Percentiles rank a stretch among this genome's conserved stretches.
These are phyloP conservation scores for Kuraishia hungarica DNA, from an alignment of 805 yeast species.

Conservation along the genomic window DNA sequence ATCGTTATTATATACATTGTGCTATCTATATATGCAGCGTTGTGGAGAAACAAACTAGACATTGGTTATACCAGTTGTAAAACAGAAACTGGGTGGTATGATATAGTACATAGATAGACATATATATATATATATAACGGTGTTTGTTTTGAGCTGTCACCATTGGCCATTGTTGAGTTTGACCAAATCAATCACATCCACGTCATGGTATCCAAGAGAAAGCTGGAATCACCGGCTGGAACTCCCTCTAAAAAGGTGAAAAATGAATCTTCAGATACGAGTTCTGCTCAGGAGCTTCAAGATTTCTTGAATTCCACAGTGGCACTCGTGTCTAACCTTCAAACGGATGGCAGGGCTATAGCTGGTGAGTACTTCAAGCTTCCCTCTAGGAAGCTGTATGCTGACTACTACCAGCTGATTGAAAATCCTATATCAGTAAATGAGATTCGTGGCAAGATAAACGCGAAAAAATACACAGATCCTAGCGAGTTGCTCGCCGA, in stretches of 20 bases:
- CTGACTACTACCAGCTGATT: slow-evolving; percentile 70
- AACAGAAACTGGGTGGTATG: no score
- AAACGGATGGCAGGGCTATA: slow-evolving; percentile 27
- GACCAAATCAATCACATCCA: background rate
- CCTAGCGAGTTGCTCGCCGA: slow-evolving; percentile 45
- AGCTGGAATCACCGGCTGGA: background rate
- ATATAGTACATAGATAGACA: no score
- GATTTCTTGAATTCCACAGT: slow-evolving; percentile 25
- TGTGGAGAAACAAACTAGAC: no score
- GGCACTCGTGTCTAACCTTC: slow-evolving; percentile 23
- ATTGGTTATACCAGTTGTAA: no score
- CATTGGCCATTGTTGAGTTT: no score
- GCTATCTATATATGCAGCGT: no score
- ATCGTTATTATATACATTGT: no score
- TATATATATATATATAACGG: no score
- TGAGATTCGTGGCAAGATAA: slow-evolving; percentile 48
- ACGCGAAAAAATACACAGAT: slow-evolving; percentile 24
- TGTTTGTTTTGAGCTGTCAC: no score
- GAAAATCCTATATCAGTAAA: slow-evolving; percentile 59
- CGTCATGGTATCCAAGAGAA: background rate
- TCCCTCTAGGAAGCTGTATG: slow-evolving; percentile 67
- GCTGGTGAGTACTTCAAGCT: slow-evolving; percentile 53
- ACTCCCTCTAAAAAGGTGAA: background rate
- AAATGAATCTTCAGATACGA: background rate
- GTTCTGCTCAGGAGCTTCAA: slow-evolving; percentile 13